These are phyloP conservation scores for Hypoxylon trugodes DNA, from an alignment of 495 filamentous ascomycete species.

Conservation along the genomic window DNA sequence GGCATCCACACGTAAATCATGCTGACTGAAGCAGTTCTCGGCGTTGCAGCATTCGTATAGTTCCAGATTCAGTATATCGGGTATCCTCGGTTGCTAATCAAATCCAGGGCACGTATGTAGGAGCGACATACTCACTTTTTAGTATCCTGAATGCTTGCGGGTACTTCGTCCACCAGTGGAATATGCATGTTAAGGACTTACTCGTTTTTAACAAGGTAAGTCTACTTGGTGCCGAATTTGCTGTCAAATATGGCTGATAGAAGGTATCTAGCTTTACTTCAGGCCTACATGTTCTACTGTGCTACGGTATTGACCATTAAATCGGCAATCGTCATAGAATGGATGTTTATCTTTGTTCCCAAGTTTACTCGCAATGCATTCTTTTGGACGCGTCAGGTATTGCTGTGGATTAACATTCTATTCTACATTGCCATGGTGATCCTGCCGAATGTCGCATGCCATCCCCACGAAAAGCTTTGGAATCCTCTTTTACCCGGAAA, in stretches of 20 bases:
- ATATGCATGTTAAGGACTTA: background rate
- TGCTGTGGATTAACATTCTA: background rate
- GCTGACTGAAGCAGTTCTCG: background rate
- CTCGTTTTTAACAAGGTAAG: background rate
- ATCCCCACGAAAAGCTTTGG: slow-evolving; percentile 45
- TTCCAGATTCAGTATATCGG: background rate
- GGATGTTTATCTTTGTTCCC: slow-evolving; percentile 2
- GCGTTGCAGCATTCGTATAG: background rate
- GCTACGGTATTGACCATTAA: background rate
- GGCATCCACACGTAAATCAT: background rate
- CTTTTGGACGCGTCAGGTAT: background rate
- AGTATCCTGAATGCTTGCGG: background rate
- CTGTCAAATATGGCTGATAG: background rate
- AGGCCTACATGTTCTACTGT: slow-evolving; percentile 1
- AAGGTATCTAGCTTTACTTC: background rate
- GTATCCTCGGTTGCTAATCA: background rate
- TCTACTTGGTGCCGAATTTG: background rate
- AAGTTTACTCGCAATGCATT: background rate
- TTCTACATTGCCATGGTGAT: slow-evolving; percentile 19
- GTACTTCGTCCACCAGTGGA: slow-evolving; percentile 7
- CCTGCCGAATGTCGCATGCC: slow-evolving; percentile 47
- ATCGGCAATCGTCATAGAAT: background rate
- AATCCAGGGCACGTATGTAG: background rate
- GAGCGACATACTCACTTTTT: background rate
- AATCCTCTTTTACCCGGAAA: slow-evolving; percentile 24